Evolutionary conservation across 1,284 basidiomycete species (phyloP).

Genomic region (Moesziomyces globuligerus): DNA sequence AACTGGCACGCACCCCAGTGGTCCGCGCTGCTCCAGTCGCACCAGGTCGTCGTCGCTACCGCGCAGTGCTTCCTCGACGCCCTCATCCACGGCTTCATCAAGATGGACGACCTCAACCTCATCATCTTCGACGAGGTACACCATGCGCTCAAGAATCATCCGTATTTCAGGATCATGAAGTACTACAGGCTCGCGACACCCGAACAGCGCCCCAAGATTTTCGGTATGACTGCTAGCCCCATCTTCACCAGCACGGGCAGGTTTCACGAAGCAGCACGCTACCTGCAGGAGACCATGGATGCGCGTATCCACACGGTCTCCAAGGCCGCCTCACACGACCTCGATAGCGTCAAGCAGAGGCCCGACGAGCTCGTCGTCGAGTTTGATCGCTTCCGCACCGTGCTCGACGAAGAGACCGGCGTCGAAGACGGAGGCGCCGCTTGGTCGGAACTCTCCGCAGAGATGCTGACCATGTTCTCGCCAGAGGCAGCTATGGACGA

Average conservation of each 20-base stretch:
- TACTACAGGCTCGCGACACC: constrained; percentile 32
- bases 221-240: constrained; percentile 60
- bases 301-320: constrained; percentile 48
- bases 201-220: constrained; percentile 45
- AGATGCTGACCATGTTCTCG: constrained; percentile 19
- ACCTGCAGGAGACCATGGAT: constrained; percentile 46
- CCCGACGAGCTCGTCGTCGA: constrained; percentile 51
- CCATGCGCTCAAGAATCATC: constrained; percentile 48
- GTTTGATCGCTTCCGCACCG: constrained; percentile 29
- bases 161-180: constrained; percentile 55
- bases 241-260: constrained; percentile 23
- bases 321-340: constrained; percentile 15
- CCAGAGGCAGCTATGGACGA: constrained; percentile 2
- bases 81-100: constrained; percentile 49
- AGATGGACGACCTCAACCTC: constrained; percentile 48
- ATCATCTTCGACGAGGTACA: constrained; percentile 58
- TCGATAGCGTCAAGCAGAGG: constrained; percentile 31
- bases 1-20: constrained; percentile 36
- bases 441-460: constrained; percentile 14
- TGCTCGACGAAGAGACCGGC: constrained; percentile 9
- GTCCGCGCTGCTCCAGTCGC: constrained; percentile 28
- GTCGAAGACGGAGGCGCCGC: not conserved
- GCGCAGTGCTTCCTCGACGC: constrained; percentile 53
- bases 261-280: constrained; percentile 24
- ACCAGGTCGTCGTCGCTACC: constrained; percentile 54